These are phyloP conservation scores for Amauroascus verrucosus DNA, from an alignment of 2,329 filamentous ascomycete genomes.

Conservation along the genomic window DNA sequence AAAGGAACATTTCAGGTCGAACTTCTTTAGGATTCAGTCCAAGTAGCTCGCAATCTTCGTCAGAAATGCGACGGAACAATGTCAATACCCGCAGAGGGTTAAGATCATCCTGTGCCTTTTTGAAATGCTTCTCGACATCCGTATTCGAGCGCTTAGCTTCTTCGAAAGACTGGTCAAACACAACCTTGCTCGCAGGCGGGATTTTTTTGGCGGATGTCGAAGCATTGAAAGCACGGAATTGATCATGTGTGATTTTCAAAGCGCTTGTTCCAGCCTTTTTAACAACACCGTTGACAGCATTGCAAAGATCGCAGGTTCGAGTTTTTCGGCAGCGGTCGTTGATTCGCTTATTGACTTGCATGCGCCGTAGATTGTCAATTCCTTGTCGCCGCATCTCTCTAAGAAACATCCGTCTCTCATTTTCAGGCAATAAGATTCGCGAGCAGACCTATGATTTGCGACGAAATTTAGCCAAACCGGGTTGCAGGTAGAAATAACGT, in stretches of 20 bases:
- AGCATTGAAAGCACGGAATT: slow-evolving; percentile 76
- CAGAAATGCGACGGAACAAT: slow-evolving; percentile 77
- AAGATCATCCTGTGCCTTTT: slow-evolving; percentile 87
- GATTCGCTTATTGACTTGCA: slow-evolving; percentile 77
- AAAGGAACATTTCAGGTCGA: slow-evolving; percentile 91
- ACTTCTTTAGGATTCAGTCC: slow-evolving; percentile 79
- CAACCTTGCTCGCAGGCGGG: slow-evolving; percentile 67
- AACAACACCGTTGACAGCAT: slow-evolving; percentile 76
- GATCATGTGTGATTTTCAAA: slow-evolving; percentile 91
- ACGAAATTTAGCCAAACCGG: neutral
- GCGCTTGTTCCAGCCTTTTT: slow-evolving; percentile 71
- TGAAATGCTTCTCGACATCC: slow-evolving; percentile 81
- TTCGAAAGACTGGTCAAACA: slow-evolving; percentile 76
- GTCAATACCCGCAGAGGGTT: slow-evolving; percentile 83
- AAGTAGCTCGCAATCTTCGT: slow-evolving; percentile 79
- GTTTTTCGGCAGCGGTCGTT: slow-evolving; percentile 83
- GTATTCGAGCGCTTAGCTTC: slow-evolving; percentile 66
- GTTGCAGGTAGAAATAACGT: neutral
- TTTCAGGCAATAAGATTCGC: slow-evolving; percentile 68
- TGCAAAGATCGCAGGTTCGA: slow-evolving; percentile 71
- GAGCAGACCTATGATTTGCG: slow-evolving; percentile 55
- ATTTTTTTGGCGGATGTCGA: slow-evolving; percentile 80
- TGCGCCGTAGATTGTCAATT: slow-evolving; percentile 75
- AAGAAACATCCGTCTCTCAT: slow-evolving; percentile 66
- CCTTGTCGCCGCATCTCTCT: slow-evolving; percentile 68